Conservation (phyloP, 768 basidiomycete species). For the Daedaleopsis sinensis region DNA sequence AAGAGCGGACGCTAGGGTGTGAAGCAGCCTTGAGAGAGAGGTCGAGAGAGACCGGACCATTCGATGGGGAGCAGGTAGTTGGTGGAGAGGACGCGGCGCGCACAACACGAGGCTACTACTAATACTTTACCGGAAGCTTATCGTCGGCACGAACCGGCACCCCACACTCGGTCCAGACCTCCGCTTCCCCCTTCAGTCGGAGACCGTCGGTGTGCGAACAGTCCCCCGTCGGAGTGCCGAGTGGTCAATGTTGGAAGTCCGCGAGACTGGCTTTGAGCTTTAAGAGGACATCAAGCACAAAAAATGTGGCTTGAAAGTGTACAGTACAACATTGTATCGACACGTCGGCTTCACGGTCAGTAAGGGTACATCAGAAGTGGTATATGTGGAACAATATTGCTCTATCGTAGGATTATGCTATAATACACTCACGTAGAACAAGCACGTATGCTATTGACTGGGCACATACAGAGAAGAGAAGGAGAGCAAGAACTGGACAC, state of each 20-base stretch:
- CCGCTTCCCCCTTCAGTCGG: background rate
- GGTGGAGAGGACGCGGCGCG: conserved; percentile 8
- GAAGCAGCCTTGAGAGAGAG: conserved; percentile 28
- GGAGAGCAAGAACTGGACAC: too few species aligned
- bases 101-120: conserved; percentile 4
- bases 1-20: conserved; percentile 28
- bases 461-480: too few species aligned
- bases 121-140: conserved; percentile 12
- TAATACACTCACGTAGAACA: conserved; percentile 13
- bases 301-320: too few species aligned
- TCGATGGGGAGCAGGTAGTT: conserved; percentile 24
- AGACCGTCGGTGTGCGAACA: too few species aligned
- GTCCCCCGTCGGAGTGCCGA: conserved; percentile 2
- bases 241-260: background rate
- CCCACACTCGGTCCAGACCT: conserved; percentile 5
- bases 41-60: conserved; percentile 31
- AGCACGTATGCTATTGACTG: background rate
- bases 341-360: too few species aligned
- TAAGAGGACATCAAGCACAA: too few species aligned
- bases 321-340: too few species aligned
- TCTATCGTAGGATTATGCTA: conserved; percentile 14
- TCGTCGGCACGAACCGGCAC: conserved; percentile 9
- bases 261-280: too few species aligned
- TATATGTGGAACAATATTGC: background rate
- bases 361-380: too few species aligned